Percentiles rank a stretch among this genome's conserved stretches.
These are phyloP conservation scores for Saccharum hybrid DNA, from an alignment of 202 grass and related monocot genomes.

Conservation along the genomic window DNA sequence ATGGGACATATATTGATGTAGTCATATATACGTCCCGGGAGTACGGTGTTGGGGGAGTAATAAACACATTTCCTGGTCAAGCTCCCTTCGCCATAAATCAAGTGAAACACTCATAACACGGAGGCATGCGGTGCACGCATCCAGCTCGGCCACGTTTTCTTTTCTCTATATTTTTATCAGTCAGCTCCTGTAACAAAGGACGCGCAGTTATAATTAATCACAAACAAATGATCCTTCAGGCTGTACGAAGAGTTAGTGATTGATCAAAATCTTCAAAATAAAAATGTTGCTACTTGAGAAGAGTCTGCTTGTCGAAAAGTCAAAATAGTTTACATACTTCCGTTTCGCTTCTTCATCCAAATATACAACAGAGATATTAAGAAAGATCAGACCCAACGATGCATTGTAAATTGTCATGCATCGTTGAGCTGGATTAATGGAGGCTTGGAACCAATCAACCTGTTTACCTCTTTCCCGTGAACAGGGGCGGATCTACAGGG, in stretches of 20 bases:
- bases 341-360: not conserved
- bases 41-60: not conserved
- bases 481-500: too few species aligned
- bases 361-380: not conserved
- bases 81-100: conserved; percentile 17
- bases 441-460: conserved; percentile 28
- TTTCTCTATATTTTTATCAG: not conserved
- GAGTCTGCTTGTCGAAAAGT: not conserved
- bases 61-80: conserved; percentile 9
- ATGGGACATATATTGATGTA: not conserved
- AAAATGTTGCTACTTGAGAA: not conserved
- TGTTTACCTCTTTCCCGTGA: conserved; percentile 4
- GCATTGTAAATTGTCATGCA: not conserved
- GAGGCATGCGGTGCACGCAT: conserved; percentile 45
- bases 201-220: not conserved
- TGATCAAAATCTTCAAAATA: not conserved
- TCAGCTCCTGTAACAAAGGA: not conserved
- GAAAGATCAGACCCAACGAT: not conserved
- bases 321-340: not conserved
- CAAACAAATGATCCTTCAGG: not conserved
- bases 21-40: not conserved
- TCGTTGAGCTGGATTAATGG: not conserved
- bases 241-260: not conserved
- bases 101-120: conserved; percentile 44
- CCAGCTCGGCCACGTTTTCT: conserved; percentile 31